Conservation (phyloP, 768 basidiomycete species). For the Peribolospora baueri region DNA sequence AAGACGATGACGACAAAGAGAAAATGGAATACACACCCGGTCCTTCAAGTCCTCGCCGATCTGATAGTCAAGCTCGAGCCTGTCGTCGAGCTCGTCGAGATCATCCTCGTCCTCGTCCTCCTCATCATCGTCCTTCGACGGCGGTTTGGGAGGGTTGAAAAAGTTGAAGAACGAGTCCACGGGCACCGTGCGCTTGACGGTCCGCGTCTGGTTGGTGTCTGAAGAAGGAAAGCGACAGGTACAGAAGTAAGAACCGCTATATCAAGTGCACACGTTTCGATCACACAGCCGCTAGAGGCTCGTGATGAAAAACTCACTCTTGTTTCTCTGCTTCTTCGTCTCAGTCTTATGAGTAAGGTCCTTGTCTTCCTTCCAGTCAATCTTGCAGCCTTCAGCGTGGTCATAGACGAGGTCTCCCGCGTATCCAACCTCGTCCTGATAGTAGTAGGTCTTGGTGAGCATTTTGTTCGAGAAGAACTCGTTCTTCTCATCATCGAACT, state of each 20-base stretch:
- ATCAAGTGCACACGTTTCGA: no score
- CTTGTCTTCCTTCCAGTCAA: conserved; percentile 96
- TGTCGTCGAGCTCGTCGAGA: conserved; percentile 71
- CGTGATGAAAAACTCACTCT: conserved; percentile 35
- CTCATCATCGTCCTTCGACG: conserved; percentile 43
- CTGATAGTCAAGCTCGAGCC: conserved; percentile 89
- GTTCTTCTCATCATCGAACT: conserved; percentile 41
- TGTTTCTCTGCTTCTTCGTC: conserved; percentile 98
- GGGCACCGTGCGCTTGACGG: conserved; percentile 50
- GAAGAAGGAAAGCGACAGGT: conserved; percentile 31
- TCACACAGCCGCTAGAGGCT: no score
- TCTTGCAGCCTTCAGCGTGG: conserved; percentile 67
- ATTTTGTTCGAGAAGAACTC: conserved; percentile 65
- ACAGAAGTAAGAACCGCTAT: neutral
- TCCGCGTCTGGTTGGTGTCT: conserved; percentile 28
- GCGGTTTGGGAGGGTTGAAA: conserved; percentile 60
- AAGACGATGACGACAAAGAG: neutral
- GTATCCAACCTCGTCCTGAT: conserved; percentile 34
- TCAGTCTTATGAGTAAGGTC: conserved; percentile 92
- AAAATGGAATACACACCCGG: conserved; percentile 33
- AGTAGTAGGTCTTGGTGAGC: conserved; percentile 82
- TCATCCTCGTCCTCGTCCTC: conserved; percentile 42
- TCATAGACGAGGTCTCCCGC: conserved; percentile 92
- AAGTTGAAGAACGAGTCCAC: conserved; percentile 98
- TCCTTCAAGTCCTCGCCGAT: conserved; percentile 96